These are phyloP conservation scores for Russula earlei DNA, from an alignment of 768 basidiomycete genomes.

Conservation along the genomic window DNA sequence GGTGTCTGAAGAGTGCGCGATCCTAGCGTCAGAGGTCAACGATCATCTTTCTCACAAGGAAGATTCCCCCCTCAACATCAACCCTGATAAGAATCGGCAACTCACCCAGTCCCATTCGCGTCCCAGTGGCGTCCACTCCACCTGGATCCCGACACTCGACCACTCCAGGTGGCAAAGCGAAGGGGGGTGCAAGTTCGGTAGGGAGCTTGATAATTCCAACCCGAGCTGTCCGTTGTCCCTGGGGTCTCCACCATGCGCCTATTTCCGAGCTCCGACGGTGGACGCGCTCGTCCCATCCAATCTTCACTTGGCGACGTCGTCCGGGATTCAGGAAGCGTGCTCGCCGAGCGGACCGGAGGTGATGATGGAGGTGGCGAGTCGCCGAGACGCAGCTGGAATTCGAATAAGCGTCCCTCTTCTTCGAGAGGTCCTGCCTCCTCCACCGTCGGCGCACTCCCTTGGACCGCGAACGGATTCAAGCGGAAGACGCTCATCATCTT, in stretches of 20 bases:
- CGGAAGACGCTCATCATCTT: slow-evolving; percentile 72
- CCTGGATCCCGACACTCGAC: slow-evolving; percentile 14
- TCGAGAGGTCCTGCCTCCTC: slow-evolving; percentile 19
- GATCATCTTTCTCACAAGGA: neutral
- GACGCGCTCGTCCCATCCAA: slow-evolving; percentile 14
- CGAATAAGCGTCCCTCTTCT: slow-evolving; percentile 19
- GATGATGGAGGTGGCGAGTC: slow-evolving; percentile 13
- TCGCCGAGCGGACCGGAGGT: slow-evolving; percentile 10
- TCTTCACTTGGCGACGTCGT: slow-evolving; percentile 8
- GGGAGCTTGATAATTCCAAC: slow-evolving; percentile 17
- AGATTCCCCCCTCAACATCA: neutral
- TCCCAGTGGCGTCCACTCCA: slow-evolving; percentile 5
- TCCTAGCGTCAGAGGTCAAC: neutral
- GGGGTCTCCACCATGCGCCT: slow-evolving; percentile 8
- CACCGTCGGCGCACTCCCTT: slow-evolving; percentile 19
- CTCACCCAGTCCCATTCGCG: slow-evolving; percentile 13
- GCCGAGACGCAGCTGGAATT: slow-evolving; percentile 18
- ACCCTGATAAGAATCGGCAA: neutral
- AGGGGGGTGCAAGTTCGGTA: slow-evolving; percentile 15
- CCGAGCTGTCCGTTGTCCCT: slow-evolving; percentile 3
- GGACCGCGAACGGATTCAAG: slow-evolving; percentile 59
- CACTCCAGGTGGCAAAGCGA: slow-evolving; percentile 14
- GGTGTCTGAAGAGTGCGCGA: slow-evolving; percentile 13
- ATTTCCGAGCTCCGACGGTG: slow-evolving; percentile 16
- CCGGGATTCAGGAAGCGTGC: slow-evolving; percentile 13